phyloP scores from a whole-genome alignment of 495 filamentous ascomycete genomes.

The Hyaloscypha variabilis region DNA sequence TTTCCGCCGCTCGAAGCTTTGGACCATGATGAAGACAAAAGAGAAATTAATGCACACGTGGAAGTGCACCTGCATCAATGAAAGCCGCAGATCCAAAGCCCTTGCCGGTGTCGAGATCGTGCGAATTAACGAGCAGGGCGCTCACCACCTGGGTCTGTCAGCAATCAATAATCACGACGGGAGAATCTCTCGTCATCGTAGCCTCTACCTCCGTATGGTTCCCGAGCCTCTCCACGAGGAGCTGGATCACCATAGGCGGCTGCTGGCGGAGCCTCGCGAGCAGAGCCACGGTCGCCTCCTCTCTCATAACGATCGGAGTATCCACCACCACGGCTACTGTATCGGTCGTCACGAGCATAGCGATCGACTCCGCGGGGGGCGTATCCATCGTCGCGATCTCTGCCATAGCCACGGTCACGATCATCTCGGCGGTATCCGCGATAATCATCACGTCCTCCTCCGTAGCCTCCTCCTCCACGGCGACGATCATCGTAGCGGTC shows the following conservation, averaged over 20 bases:
- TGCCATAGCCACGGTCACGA: constrained; percentile 27
- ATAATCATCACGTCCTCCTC: constrained; percentile 37
- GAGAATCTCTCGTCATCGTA: constrained; percentile 49
- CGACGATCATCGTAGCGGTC: constrained; percentile 58
- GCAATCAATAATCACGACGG: constrained; percentile 35
- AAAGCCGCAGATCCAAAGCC: constrained; percentile 36
- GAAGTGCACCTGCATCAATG: constrained; percentile 35
- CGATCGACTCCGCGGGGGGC: constrained; percentile 39
- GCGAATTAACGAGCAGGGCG: constrained; percentile 36
- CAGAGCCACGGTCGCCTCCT: constrained; percentile 43
- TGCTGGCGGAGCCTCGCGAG: constrained; percentile 51
- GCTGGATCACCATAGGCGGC: constrained; percentile 59
- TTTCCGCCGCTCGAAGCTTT: constrained; percentile 35
- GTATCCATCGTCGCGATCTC: constrained; percentile 29
- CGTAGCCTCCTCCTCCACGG: constrained; percentile 30
- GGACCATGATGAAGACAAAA: constrained; percentile 35
- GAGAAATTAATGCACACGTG: constrained; percentile 28
- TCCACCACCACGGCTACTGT: constrained; percentile 47
- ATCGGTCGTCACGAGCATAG: constrained; percentile 42
- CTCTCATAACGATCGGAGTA: constrained; percentile 52
- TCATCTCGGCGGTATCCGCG: constrained; percentile 39
- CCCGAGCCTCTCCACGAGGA: constrained; percentile 64
- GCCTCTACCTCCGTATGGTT: constrained; percentile 57
- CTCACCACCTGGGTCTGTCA: constrained; percentile 33
- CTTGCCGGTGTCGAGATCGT: constrained; percentile 30